Base-by-base conservation (phyloP, 2,329 filamentous ascomycete species). In the Cordyceps cicadae region DNA sequence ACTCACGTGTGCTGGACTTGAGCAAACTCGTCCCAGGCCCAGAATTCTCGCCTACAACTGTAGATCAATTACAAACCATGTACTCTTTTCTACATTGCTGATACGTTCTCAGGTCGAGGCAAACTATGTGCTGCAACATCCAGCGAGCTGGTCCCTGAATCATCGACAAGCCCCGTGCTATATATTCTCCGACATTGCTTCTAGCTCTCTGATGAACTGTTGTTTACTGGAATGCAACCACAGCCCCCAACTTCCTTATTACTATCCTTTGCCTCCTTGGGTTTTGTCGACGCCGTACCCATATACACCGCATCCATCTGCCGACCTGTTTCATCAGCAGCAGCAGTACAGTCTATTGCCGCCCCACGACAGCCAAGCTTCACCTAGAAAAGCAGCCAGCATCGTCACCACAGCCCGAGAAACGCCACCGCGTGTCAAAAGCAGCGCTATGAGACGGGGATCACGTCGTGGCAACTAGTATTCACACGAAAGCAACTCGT, bases 401-500 rank as follows among this genome's bases (percentile, higher is more conserved):
- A 26, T n/a, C 8, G 24, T 34, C 58, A 9, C 15, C n/a, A 9
- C n/a, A 26, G 12, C 8, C 1, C 29, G 24, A 17, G 29, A 50
- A 19, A 54, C 32, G 11, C 43, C 58, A 32, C 17, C 51, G 34
- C 5, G 32, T 14, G 32, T 17, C 37, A 19, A 5, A 54, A 48
- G 34, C 12, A 48, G n/a, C 46, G 41, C 46, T 56, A 50, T 56
- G 54, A 39, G 52, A 21, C 53, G 48, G 46, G 21, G n/a, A 15
- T 15, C 34, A 15, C 60, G 12, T 49, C 60, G 60, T 61, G 60
- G 54, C 49, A 61, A 61, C 54, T 61, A 61, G 60, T 46, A 57
- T 34, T 61, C 60, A 57, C 60, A 57, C 60, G 60, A 39, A 57
- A 52, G 54, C 46, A 57, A 41, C 48, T 49, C 60, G 48, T 61